These are phyloP conservation scores for Glycine soja DNA, from an alignment of 306 rosid genomes.

Conservation along the genomic window DNA sequence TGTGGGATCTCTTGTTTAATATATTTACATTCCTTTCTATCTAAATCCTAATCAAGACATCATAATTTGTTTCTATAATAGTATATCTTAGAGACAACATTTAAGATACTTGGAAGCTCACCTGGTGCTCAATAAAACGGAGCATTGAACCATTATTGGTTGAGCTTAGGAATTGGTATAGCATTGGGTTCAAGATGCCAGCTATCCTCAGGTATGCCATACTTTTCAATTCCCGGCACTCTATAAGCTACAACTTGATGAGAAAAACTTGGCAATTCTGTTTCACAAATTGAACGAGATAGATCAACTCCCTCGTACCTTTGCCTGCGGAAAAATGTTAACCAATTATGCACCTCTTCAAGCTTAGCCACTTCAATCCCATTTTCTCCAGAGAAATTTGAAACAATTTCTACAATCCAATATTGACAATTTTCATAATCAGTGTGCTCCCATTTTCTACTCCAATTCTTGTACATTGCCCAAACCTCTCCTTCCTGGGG, in stretches of 20 bases:
- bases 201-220: slow-evolving; percentile 45
- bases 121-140: no score
- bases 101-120: background rate
- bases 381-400: slow-evolving; percentile 27
- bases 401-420: slow-evolving; percentile 31
- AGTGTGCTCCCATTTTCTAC: background rate
- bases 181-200: slow-evolving; percentile 45
- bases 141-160: background rate
- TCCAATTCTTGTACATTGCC: slow-evolving; percentile 44
- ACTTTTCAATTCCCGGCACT: background rate
- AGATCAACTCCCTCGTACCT: background rate
- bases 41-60: background rate
- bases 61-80: background rate
- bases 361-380: slow-evolving; percentile 32
- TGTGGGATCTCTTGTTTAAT: background rate
- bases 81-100: background rate
- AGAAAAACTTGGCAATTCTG: slow-evolving; percentile 32
- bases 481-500: slow-evolving; percentile 42
- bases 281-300: background rate
- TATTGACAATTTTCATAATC: slow-evolving; percentile 27
- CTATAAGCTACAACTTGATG: background rate
- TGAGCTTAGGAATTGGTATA: background rate
- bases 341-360: slow-evolving; percentile 25
- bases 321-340: slow-evolving; percentile 37
- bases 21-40: background rate